Evolutionary conservation across 176 grass and related monocot species (phyloP), one percentile per base, ranked within the genome.

Genomic region (barley (Hordeum vulgare)): DNA sequence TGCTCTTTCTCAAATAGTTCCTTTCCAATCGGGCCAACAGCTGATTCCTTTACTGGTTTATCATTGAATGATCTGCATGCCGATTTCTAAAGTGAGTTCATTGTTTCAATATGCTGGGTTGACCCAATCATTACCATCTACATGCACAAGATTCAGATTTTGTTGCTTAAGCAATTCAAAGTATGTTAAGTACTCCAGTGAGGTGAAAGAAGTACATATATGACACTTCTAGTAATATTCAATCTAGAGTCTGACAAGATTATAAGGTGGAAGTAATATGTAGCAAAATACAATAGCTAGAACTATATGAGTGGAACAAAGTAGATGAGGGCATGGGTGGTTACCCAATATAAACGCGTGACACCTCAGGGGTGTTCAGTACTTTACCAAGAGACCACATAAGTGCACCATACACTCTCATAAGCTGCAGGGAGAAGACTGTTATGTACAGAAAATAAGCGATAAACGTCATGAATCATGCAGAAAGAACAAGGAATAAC

Each of bases 331-430:
- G 71, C 54, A 78, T 79, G 1, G 71, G 40, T 85, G 74, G 28
- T 83, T 94, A 99, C 93, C 96, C 96, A 70, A 99, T 99, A 79
- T 99, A 99, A 80, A 99, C 93, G 49, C 93, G 93, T 18, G 81
- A 80, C 72, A 99, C 96, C 74, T 99, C 96, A 81, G 96, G 96
- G 44, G 96, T 99, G 72, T 99, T 96, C 83, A 99, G 66, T 77
- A 99, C 96, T 94, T 99, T 99, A 58, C 96, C 96, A 36, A 99
- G 89, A 37, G 93, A 99, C 96, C 96, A 99, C 91, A 96, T 99
- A 78, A 99, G 90, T 84, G 93, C 93, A 87, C 96, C 96, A 82
- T 96, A 96, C 41, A 99, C 93, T 86, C 96, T 96, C 96, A 99
- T 99, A 82, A 99, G 91, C 96, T 99, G 91, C 35, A 94, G 45